Evolutionary conservation across 257 asterid species (phyloP).

Genomic region (Sherardia arvensis): DNA sequence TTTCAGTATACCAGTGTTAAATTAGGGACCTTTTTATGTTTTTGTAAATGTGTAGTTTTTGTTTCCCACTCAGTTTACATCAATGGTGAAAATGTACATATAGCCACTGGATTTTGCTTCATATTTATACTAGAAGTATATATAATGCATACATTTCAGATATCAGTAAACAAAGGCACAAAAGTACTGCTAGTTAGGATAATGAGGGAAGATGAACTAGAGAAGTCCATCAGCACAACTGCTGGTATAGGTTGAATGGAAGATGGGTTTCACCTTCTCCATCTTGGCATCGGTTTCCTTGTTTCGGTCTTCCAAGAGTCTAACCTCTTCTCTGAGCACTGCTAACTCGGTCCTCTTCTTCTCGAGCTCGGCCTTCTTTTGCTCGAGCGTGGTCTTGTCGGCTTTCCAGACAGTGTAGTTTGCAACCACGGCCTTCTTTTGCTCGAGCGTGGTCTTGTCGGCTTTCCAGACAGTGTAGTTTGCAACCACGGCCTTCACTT

Average conservation of each 20-base stretch:
- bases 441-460: too few relatives aligned
- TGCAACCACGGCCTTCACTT: neutral
- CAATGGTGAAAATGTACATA: slow-evolving; percentile 12
- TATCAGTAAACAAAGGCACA: too few relatives aligned
- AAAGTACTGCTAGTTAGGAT: neutral
- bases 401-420: neutral
- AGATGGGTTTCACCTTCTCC: too few relatives aligned
- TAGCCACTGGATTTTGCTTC: slow-evolving; percentile 1
- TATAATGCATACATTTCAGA: neutral
- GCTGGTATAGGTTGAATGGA: too few relatives aligned
- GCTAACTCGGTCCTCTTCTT: neutral
- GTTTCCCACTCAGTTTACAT: neutral
- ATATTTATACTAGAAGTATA: neutral
- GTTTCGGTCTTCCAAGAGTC: neutral
- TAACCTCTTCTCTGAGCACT: neutral
- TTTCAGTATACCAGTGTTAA: slow-evolving; percentile 18
- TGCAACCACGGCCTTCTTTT: neutral
- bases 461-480: neutral
- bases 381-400: too few relatives aligned
- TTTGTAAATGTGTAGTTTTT: slow-evolving; percentile 11
- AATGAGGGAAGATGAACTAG: neutral
- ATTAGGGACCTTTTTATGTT: neutral
- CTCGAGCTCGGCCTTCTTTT: neutral
- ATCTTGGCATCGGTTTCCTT: neutral
- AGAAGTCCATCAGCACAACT: neutral